Evolutionary conservation across 2,329 filamentous ascomycete species (phyloP).

Genomic region (Cryphonectria nitschkei): DNA sequence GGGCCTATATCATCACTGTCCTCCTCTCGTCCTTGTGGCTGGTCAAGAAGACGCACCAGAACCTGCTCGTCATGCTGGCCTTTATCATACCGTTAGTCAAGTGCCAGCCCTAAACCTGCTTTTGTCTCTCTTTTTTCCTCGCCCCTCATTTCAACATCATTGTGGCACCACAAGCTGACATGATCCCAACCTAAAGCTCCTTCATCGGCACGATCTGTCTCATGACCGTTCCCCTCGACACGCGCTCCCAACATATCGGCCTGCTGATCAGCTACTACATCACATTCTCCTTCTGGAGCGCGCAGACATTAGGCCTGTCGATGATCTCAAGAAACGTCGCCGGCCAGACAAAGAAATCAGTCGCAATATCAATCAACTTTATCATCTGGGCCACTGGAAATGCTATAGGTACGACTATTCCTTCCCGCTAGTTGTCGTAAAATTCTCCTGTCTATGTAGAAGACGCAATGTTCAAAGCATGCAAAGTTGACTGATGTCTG

Average conservation of each 20-base stretch:
- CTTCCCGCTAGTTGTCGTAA: constrained; percentile 16
- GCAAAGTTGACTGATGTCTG: neutral
- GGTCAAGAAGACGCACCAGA: constrained; percentile 71
- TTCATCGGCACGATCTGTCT: constrained; percentile 74
- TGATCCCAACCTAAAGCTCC: constrained; percentile 49
- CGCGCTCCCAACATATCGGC: constrained; percentile 62
- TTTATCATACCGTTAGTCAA: constrained; percentile 64
- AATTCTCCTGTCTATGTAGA: neutral
- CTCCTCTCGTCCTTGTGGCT: constrained; percentile 69
- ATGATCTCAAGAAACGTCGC: constrained; percentile 72
- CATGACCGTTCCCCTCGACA: constrained; percentile 67
- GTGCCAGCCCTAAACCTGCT: constrained; percentile 39
- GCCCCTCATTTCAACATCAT: neutral
- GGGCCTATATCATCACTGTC: constrained; percentile 73
- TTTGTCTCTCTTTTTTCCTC: neutral
- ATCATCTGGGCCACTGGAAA: constrained; percentile 72
- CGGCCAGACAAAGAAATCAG: constrained; percentile 74
- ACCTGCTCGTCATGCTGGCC: constrained; percentile 65
- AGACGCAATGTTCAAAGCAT: neutral
- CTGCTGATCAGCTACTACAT: constrained; percentile 77
- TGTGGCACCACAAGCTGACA: neutral
- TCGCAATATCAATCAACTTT: constrained; percentile 71
- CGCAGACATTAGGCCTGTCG: constrained; percentile 67
- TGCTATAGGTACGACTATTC: constrained; percentile 55
- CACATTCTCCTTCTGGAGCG: constrained; percentile 77